phyloP scores from a whole-genome alignment of 306 rosid genomes.

The Casuarina glauca region DNA sequence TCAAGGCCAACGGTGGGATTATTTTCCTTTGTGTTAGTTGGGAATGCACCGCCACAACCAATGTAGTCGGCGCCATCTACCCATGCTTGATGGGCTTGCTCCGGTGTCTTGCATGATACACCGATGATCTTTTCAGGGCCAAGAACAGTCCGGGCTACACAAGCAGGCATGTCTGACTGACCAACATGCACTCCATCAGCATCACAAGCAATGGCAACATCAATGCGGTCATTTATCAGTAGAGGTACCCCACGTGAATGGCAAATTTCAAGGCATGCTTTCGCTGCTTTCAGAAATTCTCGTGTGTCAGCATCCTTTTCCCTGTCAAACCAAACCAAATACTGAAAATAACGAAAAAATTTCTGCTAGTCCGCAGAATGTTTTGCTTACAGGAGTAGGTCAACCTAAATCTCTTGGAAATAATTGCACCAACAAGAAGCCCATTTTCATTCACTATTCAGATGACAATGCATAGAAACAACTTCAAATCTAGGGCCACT shows the following conservation, averaged over 20 bases:
- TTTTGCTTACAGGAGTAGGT: not conserved
- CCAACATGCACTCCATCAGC: conserved; percentile 97
- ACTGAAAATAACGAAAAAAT: not conserved
- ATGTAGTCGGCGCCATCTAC: conserved; percentile 79
- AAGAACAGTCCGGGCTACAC: conserved; percentile 56
- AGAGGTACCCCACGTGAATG: conserved; percentile 66
- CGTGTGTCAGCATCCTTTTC: conserved; percentile 76
- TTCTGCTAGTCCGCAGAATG: not conserved
- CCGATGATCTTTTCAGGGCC: conserved; percentile 90
- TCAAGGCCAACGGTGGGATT: conserved; percentile 75
- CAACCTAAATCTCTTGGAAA: not conserved
- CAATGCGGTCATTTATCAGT: conserved; percentile 82
- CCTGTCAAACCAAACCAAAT: conserved; percentile 40
- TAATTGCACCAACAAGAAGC: not conserved
- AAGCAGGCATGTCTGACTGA: conserved; percentile 87
- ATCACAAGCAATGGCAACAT: conserved; percentile 83
- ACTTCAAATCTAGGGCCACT: not conserved
- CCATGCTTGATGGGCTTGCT: conserved; percentile 89
- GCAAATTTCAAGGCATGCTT: conserved; percentile 71
- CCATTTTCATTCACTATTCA: not conserved
- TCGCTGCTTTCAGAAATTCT: conserved; percentile 77
- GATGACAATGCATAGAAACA: not conserved
- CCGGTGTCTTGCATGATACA: conserved; percentile 87
- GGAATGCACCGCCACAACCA: conserved; percentile 87
- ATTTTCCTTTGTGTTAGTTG: conserved; percentile 75